Evolutionary conservation across 2,329 filamentous ascomycete species (phyloP).

Genomic region (Fusarium incarnatum): DNA sequence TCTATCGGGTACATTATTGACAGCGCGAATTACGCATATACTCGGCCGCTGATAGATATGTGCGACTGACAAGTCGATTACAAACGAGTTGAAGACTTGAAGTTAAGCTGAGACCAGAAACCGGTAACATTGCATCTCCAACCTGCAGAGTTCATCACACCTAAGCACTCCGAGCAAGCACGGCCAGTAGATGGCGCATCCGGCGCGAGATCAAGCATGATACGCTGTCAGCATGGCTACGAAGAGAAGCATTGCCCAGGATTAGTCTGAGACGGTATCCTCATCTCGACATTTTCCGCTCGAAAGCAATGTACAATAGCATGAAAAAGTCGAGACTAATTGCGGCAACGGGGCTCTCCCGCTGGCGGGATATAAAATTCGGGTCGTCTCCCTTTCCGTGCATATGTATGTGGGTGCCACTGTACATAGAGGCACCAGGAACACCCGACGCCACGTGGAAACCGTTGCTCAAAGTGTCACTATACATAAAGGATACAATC

Average conservation of each 20-base stretch:
- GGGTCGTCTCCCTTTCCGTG: conserved; percentile 25
- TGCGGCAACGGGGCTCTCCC: conserved; percentile 32
- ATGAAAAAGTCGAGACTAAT: conserved; percentile 10
- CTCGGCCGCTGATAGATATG: not conserved
- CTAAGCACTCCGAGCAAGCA: not conserved
- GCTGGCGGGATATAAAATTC: conserved; percentile 32
- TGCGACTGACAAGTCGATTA: not conserved
- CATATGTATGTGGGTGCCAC: conserved; percentile 39
- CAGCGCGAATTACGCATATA: not conserved
- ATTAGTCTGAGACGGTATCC: not conserved
- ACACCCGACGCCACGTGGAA: conserved; percentile 43
- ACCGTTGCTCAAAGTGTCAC: conserved; percentile 34
- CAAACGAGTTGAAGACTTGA: not conserved
- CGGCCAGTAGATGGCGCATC: conserved; percentile 20
- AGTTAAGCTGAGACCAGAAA: not conserved
- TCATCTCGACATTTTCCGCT: not conserved
- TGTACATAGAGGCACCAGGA: conserved; percentile 32
- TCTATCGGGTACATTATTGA: not conserved
- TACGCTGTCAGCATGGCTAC: conserved; percentile 15
- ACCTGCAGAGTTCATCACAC: not conserved
- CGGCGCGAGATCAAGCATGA: conserved; percentile 4
- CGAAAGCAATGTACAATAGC: not conserved
- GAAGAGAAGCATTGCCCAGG: not conserved
- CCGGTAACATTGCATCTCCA: not conserved
- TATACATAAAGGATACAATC: conserved; percentile 31